Evolutionary conservation across 345 rosid species (phyloP), one percentile per base, ranked within the genome.

Genomic region (Kandelia obovata): DNA sequence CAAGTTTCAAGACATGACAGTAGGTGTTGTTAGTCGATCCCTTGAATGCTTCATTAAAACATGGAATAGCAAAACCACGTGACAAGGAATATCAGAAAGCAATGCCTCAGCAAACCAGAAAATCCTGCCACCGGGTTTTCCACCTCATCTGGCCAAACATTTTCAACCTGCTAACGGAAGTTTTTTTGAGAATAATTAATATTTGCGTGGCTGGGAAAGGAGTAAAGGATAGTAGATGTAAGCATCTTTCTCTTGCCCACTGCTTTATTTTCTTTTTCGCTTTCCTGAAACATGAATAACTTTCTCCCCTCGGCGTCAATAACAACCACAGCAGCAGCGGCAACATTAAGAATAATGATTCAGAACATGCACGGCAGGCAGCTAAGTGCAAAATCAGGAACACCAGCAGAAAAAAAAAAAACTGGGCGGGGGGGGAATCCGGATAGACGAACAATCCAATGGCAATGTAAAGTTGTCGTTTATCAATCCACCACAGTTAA

Each of bases 71-170:
- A 39, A 39, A 39, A 51, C 60, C 51, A 31, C 69, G 8, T 66
- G 53, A 57, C 27, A 32, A 39, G 11, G 62, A 34, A 67, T 2
- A 35, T 47, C 25, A 67, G 53, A 67, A 16, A 67, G 23, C 61
- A 66, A 16, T 6, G 23, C 37, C 25, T 39, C 37, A 27, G 49
- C 57, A 7, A 27, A 5, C 5, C 13, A 5, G 15, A 32, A 56
- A 53, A 31, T 31, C 53, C 4, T 21, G 53, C 23, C 3, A n/a
- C 34, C 17, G 8, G 23, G 47, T 23, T 43, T 25, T 27, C 6
- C 6, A 62, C 11, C 55, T 26, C 7, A 0, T 20, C 53, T 43
- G 47, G 23, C 19, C 32, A 26, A 64, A 16, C n/a, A 65, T 65
- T 28, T 7, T 30, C 26, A 20, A 51, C 30, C 7, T 16, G 16